phyloP scores from a whole-genome alignment of 208 protist species.

The Endotrypanum monterogeii region DNA sequence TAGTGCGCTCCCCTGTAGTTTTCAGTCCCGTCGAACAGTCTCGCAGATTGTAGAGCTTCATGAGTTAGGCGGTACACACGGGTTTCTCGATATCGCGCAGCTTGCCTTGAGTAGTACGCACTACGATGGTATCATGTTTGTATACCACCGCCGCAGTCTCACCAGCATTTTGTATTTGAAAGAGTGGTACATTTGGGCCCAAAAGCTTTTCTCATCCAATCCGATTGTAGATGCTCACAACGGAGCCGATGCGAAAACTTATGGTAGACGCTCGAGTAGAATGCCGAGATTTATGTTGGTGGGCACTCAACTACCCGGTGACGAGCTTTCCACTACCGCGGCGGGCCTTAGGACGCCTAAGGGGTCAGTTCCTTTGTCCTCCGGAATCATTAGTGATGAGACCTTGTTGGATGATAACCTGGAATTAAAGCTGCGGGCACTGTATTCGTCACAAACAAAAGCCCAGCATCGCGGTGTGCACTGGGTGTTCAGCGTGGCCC shows the following conservation, averaged over 20 bases:
- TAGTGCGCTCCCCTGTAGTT: background rate
- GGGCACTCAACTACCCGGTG: constrained; percentile 38
- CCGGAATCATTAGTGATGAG: constrained; percentile 29
- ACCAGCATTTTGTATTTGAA: constrained; percentile 56
- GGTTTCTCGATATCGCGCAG: constrained; percentile 46
- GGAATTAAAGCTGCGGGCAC: constrained; percentile 23
- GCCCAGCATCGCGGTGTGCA: background rate
- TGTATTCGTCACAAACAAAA: constrained; percentile 18
- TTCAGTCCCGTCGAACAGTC: background rate
- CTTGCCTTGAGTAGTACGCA: constrained; percentile 47
- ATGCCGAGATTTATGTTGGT: constrained; percentile 46
- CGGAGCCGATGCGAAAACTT: constrained; percentile 1
- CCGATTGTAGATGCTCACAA: background rate
- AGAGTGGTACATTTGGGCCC: constrained; percentile 54
- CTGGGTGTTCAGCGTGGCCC: background rate
- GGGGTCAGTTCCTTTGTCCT: constrained; percentile 15
- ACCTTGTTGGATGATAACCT: constrained; percentile 36
- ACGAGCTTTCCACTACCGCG: constrained; percentile 10
- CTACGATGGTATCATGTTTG: constrained; percentile 79
- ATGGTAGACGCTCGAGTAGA: background rate
- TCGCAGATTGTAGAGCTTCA: constrained; percentile 66
- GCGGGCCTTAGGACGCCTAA: constrained; percentile 12
- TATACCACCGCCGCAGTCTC: constrained; percentile 68
- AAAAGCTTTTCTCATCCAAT: constrained; percentile 21
- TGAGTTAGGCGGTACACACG: constrained; percentile 74